A percentile compares a stretch with the other conserved stretches of the same genome.
Evolutionary conservation across 441 rosid species (phyloP).

Genomic region (Dalechampia spathulata): DNA sequence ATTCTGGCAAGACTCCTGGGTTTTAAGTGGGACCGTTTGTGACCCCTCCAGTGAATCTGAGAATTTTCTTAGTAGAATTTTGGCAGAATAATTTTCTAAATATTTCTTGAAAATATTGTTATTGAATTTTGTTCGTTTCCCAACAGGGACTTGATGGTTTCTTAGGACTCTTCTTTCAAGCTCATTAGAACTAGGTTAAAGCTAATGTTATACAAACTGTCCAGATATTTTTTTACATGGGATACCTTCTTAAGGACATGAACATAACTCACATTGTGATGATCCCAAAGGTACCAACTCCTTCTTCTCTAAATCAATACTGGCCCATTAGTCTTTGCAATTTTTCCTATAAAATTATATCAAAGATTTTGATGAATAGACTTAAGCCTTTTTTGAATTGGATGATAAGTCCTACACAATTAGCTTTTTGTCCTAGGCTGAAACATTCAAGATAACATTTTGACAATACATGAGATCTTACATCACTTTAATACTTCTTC

Average conservation of each 20-base stretch:
- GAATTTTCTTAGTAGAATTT: too few species aligned
- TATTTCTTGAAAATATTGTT: too few species aligned
- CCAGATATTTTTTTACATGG: background rate
- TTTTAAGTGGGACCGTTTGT: too few species aligned
- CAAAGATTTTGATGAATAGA: background rate
- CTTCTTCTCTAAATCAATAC: background rate
- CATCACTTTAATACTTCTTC: background rate
- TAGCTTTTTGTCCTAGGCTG: background rate
- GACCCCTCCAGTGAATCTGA: too few species aligned
- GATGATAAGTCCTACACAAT: background rate
- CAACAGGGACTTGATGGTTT: background rate
- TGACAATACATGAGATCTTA: background rate
- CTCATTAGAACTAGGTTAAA: background rate
- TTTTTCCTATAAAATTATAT: background rate
- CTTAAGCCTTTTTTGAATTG: background rate
- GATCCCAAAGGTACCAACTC: background rate
- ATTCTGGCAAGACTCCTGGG: too few species aligned
- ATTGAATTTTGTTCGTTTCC: too few species aligned
- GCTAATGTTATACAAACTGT: background rate
- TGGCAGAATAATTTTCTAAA: too few species aligned
- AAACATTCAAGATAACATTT: background rate
- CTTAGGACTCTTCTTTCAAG: background rate
- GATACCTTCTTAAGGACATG: background rate
- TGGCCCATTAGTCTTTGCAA: background rate
- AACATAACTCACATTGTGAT: background rate